Evolutionary conservation across 495 filamentous ascomycete genomes (phyloP), one percentile per base, ranked within the genome.

Genomic region (Hypoxylon perforatum): DNA sequence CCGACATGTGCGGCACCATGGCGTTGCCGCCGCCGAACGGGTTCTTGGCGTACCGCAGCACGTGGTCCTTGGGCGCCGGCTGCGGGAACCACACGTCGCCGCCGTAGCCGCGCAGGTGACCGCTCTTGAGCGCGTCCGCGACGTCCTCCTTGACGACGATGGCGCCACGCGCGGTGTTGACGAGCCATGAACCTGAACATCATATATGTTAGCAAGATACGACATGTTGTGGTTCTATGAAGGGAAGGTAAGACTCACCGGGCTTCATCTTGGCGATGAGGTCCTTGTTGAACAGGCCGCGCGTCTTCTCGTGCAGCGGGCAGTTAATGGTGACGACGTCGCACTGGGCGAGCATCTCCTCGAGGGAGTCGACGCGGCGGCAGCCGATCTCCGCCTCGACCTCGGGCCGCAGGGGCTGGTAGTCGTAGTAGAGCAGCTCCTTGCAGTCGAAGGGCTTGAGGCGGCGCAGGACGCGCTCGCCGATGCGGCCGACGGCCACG

Each of bases 91-190:
- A 86, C 76, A 97, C 93, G 75, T 97, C 93, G 77, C 95, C 95
- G 72, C 95, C 95, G 80, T 99, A 99, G 61, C 95, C 95, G 65
- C 93, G 89, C 76, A 99, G 92, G 79, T 99, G 94, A 73, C 95
- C 95, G 35, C 85, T 85, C 84, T 93, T 92, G 75, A 99, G 87
- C 23, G 95, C 95, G 50, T 92, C 94, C 46, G 95, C 95, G 45
- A 99, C 95, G 73, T 97, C 95, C 81, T 98, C 94, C 88, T 99
- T 99, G 77, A 97, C 95, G 61, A 99, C 95, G 74, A 99, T 99
- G 76, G 95, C 95, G 69, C 95, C 95, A 78, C 95, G 95, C 53
- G 95, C 95, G 22, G 95, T 99, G 88, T 99, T 99, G 81, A 99
- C 83, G 74, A 99, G 90, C 94, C 94, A 98, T 45, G 92, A 89